phyloP scores from a whole-genome alignment of 805 yeast genomes.

The Lachancea sp. region DNA sequence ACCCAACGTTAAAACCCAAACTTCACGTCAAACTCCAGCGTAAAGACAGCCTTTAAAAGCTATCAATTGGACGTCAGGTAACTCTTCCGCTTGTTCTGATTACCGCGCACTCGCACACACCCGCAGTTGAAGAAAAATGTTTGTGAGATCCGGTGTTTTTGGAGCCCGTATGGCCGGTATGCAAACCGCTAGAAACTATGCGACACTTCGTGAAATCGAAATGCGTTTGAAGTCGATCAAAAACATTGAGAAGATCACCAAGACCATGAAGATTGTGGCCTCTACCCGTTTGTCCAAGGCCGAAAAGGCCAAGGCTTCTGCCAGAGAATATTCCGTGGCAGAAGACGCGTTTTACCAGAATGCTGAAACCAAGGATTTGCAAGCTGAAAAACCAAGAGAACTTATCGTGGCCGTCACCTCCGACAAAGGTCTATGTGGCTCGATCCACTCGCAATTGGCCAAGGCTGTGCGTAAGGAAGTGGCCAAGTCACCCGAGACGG shows the following conservation, averaged over 20 bases:
- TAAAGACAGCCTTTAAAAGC: too few species aligned
- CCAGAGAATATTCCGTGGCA: constrained; percentile 77
- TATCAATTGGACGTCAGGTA: neutral
- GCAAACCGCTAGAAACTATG: constrained; percentile 63
- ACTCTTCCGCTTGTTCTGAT: neutral
- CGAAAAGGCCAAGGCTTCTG: constrained; percentile 84
- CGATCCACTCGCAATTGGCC: constrained; percentile 92
- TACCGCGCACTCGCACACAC: neutral
- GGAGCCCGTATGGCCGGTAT: constrained; percentile 25
- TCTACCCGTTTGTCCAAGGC: constrained; percentile 95
- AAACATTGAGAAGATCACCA: constrained; percentile 98
- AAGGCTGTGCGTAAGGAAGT: constrained; percentile 74
- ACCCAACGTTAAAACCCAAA: neutral
- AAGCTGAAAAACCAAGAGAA: constrained; percentile 46
- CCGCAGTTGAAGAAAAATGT: constrained; percentile 13
- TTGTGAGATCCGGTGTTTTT: constrained; percentile 29
- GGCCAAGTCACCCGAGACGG: constrained; percentile 57
- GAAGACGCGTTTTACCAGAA: constrained; percentile 72
- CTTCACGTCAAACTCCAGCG: neutral
- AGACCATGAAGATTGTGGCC: constrained; percentile 99
- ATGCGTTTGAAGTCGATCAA: constrained; percentile 95
- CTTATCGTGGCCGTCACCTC: constrained; percentile 85
- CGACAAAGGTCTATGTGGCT: constrained; percentile 98
- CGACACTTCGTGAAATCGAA: constrained; percentile 98
- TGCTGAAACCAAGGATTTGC: constrained; percentile 67